Percentiles rank a stretch among this genome's conserved stretches.
Evolutionary conservation across 2,329 filamentous ascomycete species (phyloP).

Genomic region (Chaetomiaceae sp.): DNA sequence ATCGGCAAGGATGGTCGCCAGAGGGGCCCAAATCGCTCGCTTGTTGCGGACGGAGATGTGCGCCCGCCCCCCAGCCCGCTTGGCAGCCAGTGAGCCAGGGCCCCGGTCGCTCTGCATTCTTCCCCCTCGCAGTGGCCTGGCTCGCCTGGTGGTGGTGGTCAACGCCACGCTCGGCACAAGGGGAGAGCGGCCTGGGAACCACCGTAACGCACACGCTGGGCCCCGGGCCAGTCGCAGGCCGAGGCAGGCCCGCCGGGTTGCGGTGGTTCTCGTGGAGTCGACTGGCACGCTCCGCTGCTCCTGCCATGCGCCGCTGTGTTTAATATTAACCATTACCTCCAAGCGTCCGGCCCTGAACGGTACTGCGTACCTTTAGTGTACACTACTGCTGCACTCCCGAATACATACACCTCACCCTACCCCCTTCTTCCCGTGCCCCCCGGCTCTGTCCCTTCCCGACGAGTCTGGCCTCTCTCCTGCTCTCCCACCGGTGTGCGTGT

Average conservation of each 20-base stretch:
- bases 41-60: conserved; percentile 3
- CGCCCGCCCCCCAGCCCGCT: conserved; percentile 13
- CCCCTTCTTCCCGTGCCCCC: conserved; percentile 2
- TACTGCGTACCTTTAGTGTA: too few relatives aligned
- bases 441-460: conserved; percentile 9
- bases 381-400: background rate
- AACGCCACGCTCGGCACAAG: conserved; percentile 22
- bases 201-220: conserved; percentile 5
- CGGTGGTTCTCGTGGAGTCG: conserved; percentile 12
- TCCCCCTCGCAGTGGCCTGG: too few relatives aligned
- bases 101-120: conserved; percentile 16
- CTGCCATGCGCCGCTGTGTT: conserved; percentile 19
- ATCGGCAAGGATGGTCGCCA: too few relatives aligned
- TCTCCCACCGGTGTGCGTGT: background rate
- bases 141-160: conserved; percentile 14
- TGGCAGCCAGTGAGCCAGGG: conserved; percentile 11
- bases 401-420: conserved; percentile 6
- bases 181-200: background rate
- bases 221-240: conserved; percentile 9
- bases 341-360: too few relatives aligned
- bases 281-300: conserved; percentile 14
- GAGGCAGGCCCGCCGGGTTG: conserved; percentile 10
- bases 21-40: conserved; percentile 5
- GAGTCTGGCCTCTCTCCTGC: conserved; percentile 13
- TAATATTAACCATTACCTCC: conserved; percentile 18